A percentile compares a stretch with the other conserved stretches of the same genome.
These are phyloP conservation scores for Aaosphaeria arxii DNA, from an alignment of 2,329 filamentous ascomycete species.

Conservation along the genomic window DNA sequence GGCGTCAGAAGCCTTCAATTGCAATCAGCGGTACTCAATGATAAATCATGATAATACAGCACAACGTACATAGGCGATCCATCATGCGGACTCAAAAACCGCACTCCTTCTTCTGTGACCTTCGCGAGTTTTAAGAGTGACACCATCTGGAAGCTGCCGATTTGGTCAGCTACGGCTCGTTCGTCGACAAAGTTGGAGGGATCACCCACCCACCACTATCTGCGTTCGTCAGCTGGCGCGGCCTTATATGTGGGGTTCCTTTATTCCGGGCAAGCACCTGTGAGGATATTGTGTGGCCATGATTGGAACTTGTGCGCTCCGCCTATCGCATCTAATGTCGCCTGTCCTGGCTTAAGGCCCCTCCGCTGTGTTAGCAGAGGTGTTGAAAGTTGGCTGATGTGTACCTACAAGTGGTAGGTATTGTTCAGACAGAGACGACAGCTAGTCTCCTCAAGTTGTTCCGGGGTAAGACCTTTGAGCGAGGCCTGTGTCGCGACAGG, in stretches of 20 bases:
- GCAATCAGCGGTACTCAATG: background rate
- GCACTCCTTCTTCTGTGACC: slow-evolving; percentile 92
- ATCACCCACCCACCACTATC: slow-evolving; percentile 46
- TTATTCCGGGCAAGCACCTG: slow-evolving; percentile 43
- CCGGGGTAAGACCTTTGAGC: slow-evolving; percentile 87
- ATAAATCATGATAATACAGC: background rate
- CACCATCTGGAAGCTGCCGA: slow-evolving; percentile 91
- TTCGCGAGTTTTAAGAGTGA: slow-evolving; percentile 89
- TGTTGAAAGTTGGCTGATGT: background rate
- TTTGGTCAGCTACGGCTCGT: slow-evolving; percentile 22
- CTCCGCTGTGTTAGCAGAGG: slow-evolving; percentile 27
- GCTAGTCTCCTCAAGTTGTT: slow-evolving; percentile 84
- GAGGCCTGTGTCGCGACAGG: slow-evolving; percentile 96
- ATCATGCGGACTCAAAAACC: slow-evolving; percentile 95
- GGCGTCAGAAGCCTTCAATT: slow-evolving; percentile 73
- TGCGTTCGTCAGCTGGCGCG: slow-evolving; percentile 27
- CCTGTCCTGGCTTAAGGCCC: slow-evolving; percentile 90
- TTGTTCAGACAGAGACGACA: slow-evolving; percentile 95
- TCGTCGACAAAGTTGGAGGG: slow-evolving; percentile 11
- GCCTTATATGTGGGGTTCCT: background rate
- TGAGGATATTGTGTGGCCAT: slow-evolving; percentile 94
- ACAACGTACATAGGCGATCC: slow-evolving; percentile 73
- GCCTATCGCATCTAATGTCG: slow-evolving; percentile 79
- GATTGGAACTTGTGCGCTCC: slow-evolving; percentile 93
- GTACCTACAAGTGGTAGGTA: slow-evolving; percentile 75